Base-by-base conservation (phyloP, 2,329 filamentous ascomycete species). In the Cladosporium sp. region DNA sequence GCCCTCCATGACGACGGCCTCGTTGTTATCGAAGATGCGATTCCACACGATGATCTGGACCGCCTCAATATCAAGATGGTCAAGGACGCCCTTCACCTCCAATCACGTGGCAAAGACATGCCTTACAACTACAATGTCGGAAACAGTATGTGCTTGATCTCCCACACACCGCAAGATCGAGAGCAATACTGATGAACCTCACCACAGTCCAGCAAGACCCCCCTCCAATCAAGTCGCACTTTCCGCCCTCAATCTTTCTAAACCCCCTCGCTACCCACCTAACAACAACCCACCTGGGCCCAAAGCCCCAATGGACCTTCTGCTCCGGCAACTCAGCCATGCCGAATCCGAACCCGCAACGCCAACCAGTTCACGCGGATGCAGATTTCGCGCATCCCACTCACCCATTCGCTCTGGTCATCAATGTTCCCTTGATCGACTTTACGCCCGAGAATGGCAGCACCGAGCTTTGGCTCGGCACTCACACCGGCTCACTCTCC, bases 101-200 rank as follows among this genome's bases (percentile, higher is more conserved):
- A 81, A 57, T 73, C 71, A 0, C 71, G 74, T 32, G 81, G 82
- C 1, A 77, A 83, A 19, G 75, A 82, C 15, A 77, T 79, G 0
- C 82, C 81, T 0, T 87, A 80, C 73, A 86, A 86, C 62, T 86
- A 86, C 65, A 85, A 86, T 64, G 77, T 77, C 48, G 82, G 80
- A 17, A 57, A 61, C 44, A 45, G 58, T 44, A 44, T 13, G 39
- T 3, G 20, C 20, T 6, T 10, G 42, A 5, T 4, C 2, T 9
- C 25, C 4, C 24, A 13, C 4, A 8, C 42, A 24, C 9, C 20
- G 2, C 4, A n/a, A 28, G 15, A 13, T 12, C 42, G 3, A 25
- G 17, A 10, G 17, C 20, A 3, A 45, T 19, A 15, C 42, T 45
- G 7, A 48, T 25, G n/a, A 3, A 9, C 15, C 12, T 48, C 4